A percentile compares a stretch with the other conserved stretches of the same genome.
Evolutionary conservation across 805 yeast species (phyloP).

Genomic region (Candida methanosorbosa): DNA sequence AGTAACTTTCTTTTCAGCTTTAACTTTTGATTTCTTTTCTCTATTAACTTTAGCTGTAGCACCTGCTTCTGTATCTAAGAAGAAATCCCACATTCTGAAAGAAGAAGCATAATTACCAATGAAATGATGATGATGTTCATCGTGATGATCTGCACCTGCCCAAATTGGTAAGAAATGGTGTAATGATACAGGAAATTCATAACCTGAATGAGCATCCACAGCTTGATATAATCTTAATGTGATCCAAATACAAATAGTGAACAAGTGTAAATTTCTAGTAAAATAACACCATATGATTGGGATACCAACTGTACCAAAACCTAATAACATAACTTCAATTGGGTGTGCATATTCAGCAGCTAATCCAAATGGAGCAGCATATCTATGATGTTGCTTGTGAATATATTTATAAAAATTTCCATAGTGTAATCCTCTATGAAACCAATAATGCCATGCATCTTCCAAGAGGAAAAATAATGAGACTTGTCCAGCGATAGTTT

Average conservation of each 20-base stretch:
- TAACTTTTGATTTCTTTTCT: slow-evolving; percentile 52
- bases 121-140: slow-evolving; percentile 92
- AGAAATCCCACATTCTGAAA: slow-evolving; percentile 93
- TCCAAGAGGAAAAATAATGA: slow-evolving; percentile 75
- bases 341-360: slow-evolving; percentile 99
- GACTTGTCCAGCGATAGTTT: slow-evolving; percentile 56
- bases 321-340: slow-evolving; percentile 80
- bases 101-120: slow-evolving; percentile 92
- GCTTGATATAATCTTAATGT: slow-evolving; percentile 88
- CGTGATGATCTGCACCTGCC: slow-evolving; percentile 99
- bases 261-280: slow-evolving; percentile 71
- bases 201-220: slow-evolving; percentile 95
- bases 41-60: slow-evolving; percentile 68
- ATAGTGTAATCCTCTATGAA: slow-evolving; percentile 83
- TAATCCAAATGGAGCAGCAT: slow-evolving; percentile 96
- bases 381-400: slow-evolving; percentile 96
- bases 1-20: slow-evolving; percentile 33
- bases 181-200: slow-evolving; percentile 95
- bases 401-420: slow-evolving; percentile 86
- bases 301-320: slow-evolving; percentile 94
- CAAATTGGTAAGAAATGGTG: slow-evolving; percentile 90
- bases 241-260: slow-evolving; percentile 88
- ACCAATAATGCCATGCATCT: slow-evolving; percentile 96
- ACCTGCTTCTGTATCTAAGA: slow-evolving; percentile 86
- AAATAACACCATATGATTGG: slow-evolving; percentile 79